Evolutionary conservation across 805 yeast genomes (phyloP).

Genomic region (Priceomyces fermenticarens): DNA sequence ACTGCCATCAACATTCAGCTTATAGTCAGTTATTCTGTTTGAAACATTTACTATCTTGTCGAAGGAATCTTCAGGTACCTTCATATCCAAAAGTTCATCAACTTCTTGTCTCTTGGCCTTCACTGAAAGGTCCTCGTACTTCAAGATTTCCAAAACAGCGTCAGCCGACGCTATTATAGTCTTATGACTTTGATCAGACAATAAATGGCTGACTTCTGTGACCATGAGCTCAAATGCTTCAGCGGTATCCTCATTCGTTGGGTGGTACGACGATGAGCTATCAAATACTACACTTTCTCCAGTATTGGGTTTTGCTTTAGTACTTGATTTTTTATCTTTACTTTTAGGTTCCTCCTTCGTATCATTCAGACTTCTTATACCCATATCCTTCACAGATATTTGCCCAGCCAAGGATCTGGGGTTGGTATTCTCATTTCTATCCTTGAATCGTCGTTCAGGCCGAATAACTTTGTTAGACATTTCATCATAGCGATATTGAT

Average conservation of each 20-base stretch:
- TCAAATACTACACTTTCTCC: conserved; percentile 30
- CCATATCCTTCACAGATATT: conserved; percentile 70
- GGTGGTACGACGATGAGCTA: conserved; percentile 53
- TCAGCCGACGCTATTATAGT: conserved; percentile 72
- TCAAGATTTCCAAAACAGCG: conserved; percentile 53
- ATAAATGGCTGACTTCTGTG: conserved; percentile 51
- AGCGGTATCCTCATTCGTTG: conserved; percentile 53
- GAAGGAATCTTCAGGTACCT: conserved; percentile 42
- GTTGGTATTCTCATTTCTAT: conserved; percentile 50
- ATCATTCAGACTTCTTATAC: conserved; percentile 39
- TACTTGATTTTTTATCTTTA: conserved; percentile 10
- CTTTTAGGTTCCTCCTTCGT: conserved; percentile 1
- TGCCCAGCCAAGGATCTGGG: conserved; percentile 75
- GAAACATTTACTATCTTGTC: conserved; percentile 44
- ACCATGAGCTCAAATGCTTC: conserved; percentile 55
- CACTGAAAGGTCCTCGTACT: conserved; percentile 43
- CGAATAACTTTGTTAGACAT: conserved; percentile 74
- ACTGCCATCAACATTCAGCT: conserved; percentile 7
- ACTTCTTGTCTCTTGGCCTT: conserved; percentile 46
- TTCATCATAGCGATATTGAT: conserved; percentile 57
- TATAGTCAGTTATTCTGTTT: conserved; percentile 51
- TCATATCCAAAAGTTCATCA: conserved; percentile 43
- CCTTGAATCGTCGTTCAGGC: conserved; percentile 28
- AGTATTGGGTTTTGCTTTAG: conserved; percentile 13
- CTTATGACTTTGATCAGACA: conserved; percentile 78